Base-by-base conservation (phyloP, 768 basidiomycete species). In the Lentinula sp. region DNA sequence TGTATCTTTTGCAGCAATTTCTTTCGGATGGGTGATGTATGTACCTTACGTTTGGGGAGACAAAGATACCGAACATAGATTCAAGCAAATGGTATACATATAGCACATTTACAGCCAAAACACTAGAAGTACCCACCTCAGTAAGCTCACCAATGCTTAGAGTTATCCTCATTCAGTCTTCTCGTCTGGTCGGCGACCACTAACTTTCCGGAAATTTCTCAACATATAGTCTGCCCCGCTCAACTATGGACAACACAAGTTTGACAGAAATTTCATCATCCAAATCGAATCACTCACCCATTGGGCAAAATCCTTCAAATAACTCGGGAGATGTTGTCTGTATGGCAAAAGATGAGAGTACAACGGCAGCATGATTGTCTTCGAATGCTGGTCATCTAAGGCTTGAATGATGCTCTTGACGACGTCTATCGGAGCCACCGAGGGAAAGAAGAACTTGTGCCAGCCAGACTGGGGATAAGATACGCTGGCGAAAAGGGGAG, bases 361-460 rank as follows among this genome's bases (percentile, higher is more conserved):
- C 71, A 91, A 88, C 15, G 94, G 94, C 64, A 92, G 66, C 64
- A 83, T 73, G 62, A 95, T 82, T 18, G 78, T 82, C 61, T 82
- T 80, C 13, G 88, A 89, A 66, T 95, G 86, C 63, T 89, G 87
- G 52, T 85, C 84, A 70, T 97, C 91, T 57, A 97, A 70, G 1
- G 90, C 90, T 35, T 84, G 74, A 60, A 98, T 91, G 68, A 98
- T 85, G 35, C 77, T 78, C 72, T 95, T 94, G 58, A 91, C 91
- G 9, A 96, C 78, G 4, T 81, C 76, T 51, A 93, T 80, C 0
- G 94, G 89, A 52, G 81, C 79, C 18, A 95, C 67, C 32, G 86
- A 82, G 1, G 94, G 94, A 51, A 86, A 80, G 68, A 94, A 79
- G 77, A 98, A 98, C 59, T 77, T 79, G 73, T 81, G 84, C 43